phyloP scores from a whole-genome alignment of 768 basidiomycete species.

The Pholiota molesta region DNA sequence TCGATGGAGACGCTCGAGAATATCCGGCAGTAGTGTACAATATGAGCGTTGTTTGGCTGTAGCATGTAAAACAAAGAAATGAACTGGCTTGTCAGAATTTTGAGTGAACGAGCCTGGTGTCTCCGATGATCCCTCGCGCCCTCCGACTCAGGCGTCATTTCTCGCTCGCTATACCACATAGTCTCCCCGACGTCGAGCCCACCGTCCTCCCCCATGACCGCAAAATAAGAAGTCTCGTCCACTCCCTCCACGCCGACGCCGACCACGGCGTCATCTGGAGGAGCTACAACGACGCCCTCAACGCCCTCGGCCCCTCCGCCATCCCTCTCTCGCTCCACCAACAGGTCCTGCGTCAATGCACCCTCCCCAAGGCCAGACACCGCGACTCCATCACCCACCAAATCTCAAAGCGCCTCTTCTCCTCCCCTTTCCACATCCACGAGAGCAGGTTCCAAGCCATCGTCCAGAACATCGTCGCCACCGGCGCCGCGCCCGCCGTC shows the following conservation, averaged over 20 bases:
- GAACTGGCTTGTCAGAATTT: not conserved
- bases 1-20: conserved; percentile 90
- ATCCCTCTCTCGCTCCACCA: conserved; percentile 72
- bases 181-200: not conserved
- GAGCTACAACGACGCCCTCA: conserved; percentile 60
- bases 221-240: conserved; percentile 29
- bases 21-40: conserved; percentile 32
- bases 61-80: conserved; percentile 1
- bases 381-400: conserved; percentile 47
- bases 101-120: not conserved
- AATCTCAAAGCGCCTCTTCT: conserved; percentile 38
- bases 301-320: conserved; percentile 44
- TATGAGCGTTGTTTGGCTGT: not conserved
- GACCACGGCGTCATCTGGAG: conserved; percentile 64
- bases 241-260: conserved; percentile 33
- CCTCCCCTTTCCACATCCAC: conserved; percentile 51
- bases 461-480: conserved; percentile 68
- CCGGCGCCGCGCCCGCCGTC: conserved; percentile 49
- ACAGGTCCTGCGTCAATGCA: conserved; percentile 68
- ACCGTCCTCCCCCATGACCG: not conserved
- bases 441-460: conserved; percentile 70
- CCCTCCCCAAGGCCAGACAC: conserved; percentile 47
- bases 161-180: conserved; percentile 8
- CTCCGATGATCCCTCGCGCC: not conserved
- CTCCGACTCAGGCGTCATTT: not conserved